Evolutionary conservation across 83 land plant genomes (phyloP).

Genomic region (Larix sibirica): DNA sequence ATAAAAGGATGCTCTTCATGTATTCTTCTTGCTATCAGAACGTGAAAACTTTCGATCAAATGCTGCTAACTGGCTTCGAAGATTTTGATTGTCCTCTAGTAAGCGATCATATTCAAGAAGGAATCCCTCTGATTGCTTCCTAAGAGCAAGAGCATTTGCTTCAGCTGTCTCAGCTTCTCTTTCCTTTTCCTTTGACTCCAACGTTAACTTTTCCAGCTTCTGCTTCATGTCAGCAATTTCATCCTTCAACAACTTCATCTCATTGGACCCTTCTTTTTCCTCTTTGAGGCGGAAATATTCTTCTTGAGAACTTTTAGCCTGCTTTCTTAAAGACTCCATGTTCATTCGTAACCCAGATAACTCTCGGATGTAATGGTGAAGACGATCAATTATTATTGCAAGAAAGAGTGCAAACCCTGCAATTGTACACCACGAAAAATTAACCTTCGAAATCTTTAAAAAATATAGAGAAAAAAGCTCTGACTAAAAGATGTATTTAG

Average conservation of each 20-base stretch:
- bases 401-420: slow-evolving; percentile 72
- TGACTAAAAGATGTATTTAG: background rate
- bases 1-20: slow-evolving; percentile 13
- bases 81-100: slow-evolving; percentile 78
- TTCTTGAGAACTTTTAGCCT: slow-evolving; percentile 26
- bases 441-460: background rate
- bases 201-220: slow-evolving; percentile 50
- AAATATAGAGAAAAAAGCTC: background rate
- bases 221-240: slow-evolving; percentile 39
- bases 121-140: slow-evolving; percentile 79
- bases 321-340: slow-evolving; percentile 62
- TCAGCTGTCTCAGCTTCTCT: slow-evolving; percentile 61
- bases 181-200: slow-evolving; percentile 43
- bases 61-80: slow-evolving; percentile 69
- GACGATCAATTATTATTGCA: slow-evolving; percentile 54
- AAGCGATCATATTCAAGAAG: slow-evolving; percentile 79
- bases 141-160: slow-evolving; percentile 58
- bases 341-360: slow-evolving; percentile 40
- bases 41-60: slow-evolving; percentile 52
- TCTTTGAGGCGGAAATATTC: slow-evolving; percentile 32
- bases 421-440: slow-evolving; percentile 9
- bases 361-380: slow-evolving; percentile 70
- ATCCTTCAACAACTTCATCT: slow-evolving; percentile 50
- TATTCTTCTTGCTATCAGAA: slow-evolving; percentile 61
- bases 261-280: slow-evolving; percentile 44